Evolutionary conservation across 129 eudicot genomes (phyloP).

Genomic region (Solidago caesia): DNA sequence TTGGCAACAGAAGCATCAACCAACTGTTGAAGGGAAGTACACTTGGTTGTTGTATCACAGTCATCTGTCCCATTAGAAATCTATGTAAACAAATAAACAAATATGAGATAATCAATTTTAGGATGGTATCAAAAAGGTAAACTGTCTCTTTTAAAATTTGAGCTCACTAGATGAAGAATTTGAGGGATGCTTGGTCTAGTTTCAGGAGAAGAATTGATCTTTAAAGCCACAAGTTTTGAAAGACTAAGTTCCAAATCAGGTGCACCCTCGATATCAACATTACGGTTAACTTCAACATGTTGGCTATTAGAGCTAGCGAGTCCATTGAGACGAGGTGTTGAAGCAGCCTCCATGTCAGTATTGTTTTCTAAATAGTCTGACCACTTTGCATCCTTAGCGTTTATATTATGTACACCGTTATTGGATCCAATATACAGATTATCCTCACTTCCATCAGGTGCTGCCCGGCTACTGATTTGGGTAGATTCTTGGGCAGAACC

Average conservation of each 20-base stretch:
- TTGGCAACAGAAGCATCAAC: conserved; percentile 69
- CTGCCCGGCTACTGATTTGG: conserved; percentile 34
- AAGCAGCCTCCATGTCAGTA: conserved; percentile 38
- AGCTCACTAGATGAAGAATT: conserved; percentile 74
- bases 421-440: conserved; percentile 41
- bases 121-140: not conserved
- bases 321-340: conserved; percentile 60
- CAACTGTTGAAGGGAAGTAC: conserved; percentile 74
- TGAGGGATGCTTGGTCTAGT: conserved; percentile 83
- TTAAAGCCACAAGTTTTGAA: conserved; percentile 46
- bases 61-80: conserved; percentile 69
- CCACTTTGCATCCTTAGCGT: conserved; percentile 45
- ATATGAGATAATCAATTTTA: conserved; percentile 14
- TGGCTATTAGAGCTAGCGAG: conserved; percentile 43
- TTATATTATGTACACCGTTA: conserved; percentile 40
- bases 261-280: conserved; percentile 41
- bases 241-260: conserved; percentile 42
- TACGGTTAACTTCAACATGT: conserved; percentile 29
- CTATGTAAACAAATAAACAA: conserved; percentile 36
- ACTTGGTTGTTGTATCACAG: conserved; percentile 51
- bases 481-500: conserved; percentile 55
- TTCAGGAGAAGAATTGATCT: conserved; percentile 49
- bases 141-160: not conserved
- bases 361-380: conserved; percentile 38
- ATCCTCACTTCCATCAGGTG: conserved; percentile 47